Evolutionary conservation across 352 stramenopile genomes (phyloP), one percentile per base, ranked within the genome.

Genomic region (Phytophthora ohioensis): DNA sequence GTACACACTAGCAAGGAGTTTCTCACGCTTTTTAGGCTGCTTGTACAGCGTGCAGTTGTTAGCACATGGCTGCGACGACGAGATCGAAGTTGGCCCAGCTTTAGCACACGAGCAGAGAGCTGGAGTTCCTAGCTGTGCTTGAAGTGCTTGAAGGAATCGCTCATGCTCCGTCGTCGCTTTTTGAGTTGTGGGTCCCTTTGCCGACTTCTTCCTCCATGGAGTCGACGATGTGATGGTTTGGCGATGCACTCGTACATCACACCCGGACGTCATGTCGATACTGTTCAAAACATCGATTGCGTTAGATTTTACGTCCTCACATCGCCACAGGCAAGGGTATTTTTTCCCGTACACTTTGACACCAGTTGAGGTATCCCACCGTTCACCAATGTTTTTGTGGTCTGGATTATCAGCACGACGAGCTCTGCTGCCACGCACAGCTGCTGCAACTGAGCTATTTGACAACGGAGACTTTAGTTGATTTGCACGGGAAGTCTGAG

Each of bases 21-120:
- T 79, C 45, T 88, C 82, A 46, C 85, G 84, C 58, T 87, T 87
- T 56, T 80, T 79, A 0, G 83, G 82, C 42, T 85, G 78, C 9
- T 87, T 89, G 59, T 92, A 91, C 39, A 92, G 70, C 13, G 78
- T 78, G 58, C 85, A 92, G 60, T 92, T 91, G 75, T 92, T 92
- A 36, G 83, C 85, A 49, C 85, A 92, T 30, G 53, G 41, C 12
- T 63, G 46, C 4, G 51, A 60, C n/a, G 66, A 65, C 5, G 68
- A 63, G 10, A 9, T 54, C 12, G 67, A 67, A 12, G n/a, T 56
- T 51, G 45, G 13, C 4, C 36, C 63, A 55, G 15, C n/a, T 34
- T 67, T 67, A 12, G 30, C 57, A 60, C 85, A 92, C 3, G 79
- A 87, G 41, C 85, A 92, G 9, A 92, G 67, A 27, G 85, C 68